Base-by-base conservation (phyloP, 1,139 yeast species). In the Saccharomycopsis hybrid region DNA sequence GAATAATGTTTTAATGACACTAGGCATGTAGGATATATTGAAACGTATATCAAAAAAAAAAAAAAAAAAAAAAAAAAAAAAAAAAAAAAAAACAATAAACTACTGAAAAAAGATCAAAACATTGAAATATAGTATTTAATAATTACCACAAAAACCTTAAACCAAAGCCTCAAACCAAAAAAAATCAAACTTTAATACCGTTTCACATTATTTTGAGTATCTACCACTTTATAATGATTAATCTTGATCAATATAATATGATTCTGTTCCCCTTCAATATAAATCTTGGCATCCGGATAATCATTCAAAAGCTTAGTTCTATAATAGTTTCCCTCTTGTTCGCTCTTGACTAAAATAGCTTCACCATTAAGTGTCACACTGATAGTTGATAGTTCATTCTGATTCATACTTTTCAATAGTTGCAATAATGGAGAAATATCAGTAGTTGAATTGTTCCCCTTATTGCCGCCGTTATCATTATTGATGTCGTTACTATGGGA, bases 331-430 rank as follows among this genome's bases (percentile, higher is more conserved):
- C 76, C 72, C 49, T 75, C 78, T 8, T 69, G 70, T 5, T 67
- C 65, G 4, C 65, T 64, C 9, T 62, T 63, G n/a, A 87, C 69
- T 3, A 84, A 73, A 35, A 71, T 68, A 1, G 94, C 94, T 32
- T 68, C 70, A 1, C 97, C 97, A 47, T 76, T 73, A 41, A 90
- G 68, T 60, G 94, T 87, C 8, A 85, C 90, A 55, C 90, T 81
- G 50, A 86, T 81, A 55, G 88, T 78, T 50, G 87, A 78, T 54
- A 87, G 63, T 62, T 87, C 95, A 25, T 78, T 72, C 60, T 83
- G 89, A 64, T 89, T 89, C 61, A 89, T 68, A 56, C 78, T 79
- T 54, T 85, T 81, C 55, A 89, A 71, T 50, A 85, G 65, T 59
- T 81, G 82, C 54, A 82, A 72, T 50, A 87, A 68, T 38, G 61